Evolutionary conservation across 2,329 filamentous ascomycete species (phyloP).

Genomic region (Diaporthe helianthi): DNA sequence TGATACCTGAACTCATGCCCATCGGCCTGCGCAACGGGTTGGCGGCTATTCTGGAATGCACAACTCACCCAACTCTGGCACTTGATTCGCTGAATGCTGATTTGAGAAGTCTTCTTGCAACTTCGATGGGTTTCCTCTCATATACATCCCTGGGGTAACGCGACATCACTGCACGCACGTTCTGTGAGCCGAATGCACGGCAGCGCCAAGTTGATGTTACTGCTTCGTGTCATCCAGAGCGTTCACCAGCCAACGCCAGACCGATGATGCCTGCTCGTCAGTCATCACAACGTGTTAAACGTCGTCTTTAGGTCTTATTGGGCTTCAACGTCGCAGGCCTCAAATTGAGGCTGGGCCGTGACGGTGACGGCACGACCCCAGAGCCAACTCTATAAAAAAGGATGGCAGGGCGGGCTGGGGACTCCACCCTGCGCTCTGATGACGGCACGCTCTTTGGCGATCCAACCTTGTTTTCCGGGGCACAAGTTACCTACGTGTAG

Average conservation of each 20-base stretch:
- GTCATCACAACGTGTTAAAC: not conserved
- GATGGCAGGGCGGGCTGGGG: conserved; percentile 22
- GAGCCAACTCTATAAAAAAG: conserved; percentile 29
- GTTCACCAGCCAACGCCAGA: conserved; percentile 22
- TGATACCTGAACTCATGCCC: conserved; percentile 19
- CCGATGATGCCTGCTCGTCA: conserved; percentile 14
- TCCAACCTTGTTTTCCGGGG: conserved; percentile 34
- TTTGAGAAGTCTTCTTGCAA: conserved; percentile 25
- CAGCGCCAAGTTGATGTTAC: not conserved
- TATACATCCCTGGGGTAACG: conserved; percentile 3
- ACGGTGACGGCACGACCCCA: conserved; percentile 1
- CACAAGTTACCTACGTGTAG: no score
- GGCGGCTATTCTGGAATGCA: conserved; percentile 28
- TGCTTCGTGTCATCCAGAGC: conserved; percentile 8
- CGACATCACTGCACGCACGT: not conserved
- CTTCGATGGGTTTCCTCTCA: conserved; percentile 26
- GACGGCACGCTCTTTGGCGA: conserved; percentile 29
- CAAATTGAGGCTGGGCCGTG: conserved; percentile 29
- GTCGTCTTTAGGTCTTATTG: conserved; percentile 14
- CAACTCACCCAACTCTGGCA: not conserved
- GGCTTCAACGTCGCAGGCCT: conserved; percentile 21
- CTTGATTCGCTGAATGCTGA: conserved; percentile 16
- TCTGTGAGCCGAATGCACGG: conserved; percentile 26
- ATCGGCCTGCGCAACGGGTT: conserved; percentile 27
- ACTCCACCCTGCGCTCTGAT: conserved; percentile 23